These are phyloP conservation scores for Hypoxylon sp. DNA, from an alignment of 2,329 filamentous ascomycete genomes.

Conservation along the genomic window DNA sequence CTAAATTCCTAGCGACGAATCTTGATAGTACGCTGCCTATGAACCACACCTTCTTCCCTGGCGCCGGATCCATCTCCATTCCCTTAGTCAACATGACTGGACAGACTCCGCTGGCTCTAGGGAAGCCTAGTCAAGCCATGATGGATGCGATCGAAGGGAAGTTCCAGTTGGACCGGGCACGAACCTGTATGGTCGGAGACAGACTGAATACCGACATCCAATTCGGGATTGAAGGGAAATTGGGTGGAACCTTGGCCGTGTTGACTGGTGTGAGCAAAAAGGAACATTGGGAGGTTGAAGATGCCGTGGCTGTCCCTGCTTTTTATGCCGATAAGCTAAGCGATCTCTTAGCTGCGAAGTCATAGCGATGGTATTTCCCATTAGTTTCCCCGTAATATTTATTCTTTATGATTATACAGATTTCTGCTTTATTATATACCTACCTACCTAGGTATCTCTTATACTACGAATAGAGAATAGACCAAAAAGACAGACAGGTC, in stretches of 20 bases:
- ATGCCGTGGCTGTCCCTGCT: conserved; percentile 74
- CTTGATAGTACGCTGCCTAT: conserved; percentile 88
- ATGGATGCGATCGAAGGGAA: conserved; percentile 99
- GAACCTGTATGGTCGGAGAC: conserved; percentile 96
- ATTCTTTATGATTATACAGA: no score
- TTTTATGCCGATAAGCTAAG: conserved; percentile 87
- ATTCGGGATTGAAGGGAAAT: conserved; percentile 88
- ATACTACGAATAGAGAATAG: no score
- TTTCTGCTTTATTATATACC: no score
- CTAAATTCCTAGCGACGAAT: conserved; percentile 91
- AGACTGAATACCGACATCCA: conserved; percentile 94
- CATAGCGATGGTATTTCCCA: conserved; percentile 19
- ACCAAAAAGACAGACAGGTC: no score
- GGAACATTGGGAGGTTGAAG: conserved; percentile 78
- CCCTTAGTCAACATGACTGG: conserved; percentile 78
- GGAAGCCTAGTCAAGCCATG: conserved; percentile 98
- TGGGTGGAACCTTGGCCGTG: conserved; percentile 91
- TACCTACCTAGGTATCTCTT: not conserved
- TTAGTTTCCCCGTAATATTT: no score
- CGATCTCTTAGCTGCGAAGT: conserved; percentile 66
- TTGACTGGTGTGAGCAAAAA: conserved; percentile 89
- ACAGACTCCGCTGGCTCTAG: conserved; percentile 77
- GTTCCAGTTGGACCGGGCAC: conserved; percentile 83
- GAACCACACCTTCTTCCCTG: conserved; percentile 85
- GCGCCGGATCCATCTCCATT: conserved; percentile 83